Conservation (phyloP, 2,329 filamentous ascomycete genomes). For the Aspergillus unguis region DNA sequence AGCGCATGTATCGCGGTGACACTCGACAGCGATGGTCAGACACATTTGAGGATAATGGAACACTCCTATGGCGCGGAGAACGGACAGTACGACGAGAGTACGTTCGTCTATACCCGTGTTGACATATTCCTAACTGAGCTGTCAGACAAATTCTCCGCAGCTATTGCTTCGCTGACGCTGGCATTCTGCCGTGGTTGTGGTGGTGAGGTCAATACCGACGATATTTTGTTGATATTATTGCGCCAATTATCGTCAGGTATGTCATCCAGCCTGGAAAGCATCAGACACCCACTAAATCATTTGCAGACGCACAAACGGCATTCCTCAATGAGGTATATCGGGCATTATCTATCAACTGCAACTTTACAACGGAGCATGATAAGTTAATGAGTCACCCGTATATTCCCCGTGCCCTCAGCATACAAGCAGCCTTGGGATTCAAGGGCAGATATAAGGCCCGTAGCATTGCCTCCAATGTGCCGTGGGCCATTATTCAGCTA, state of each 20-base stretch:
- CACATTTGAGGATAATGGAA: slow-evolving; percentile 38
- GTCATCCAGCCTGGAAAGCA: slow-evolving; percentile 26
- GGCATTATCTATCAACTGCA: slow-evolving; percentile 69
- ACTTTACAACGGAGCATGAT: slow-evolving; percentile 79
- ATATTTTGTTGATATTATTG: slow-evolving; percentile 65
- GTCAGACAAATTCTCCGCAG: slow-evolving; percentile 46
- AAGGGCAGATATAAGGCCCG: slow-evolving; percentile 60
- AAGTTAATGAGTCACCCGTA: slow-evolving; percentile 68
- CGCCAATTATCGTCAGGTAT: slow-evolving; percentile 45
- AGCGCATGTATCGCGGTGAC: slow-evolving; percentile 41
- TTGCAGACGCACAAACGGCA: slow-evolving; percentile 56
- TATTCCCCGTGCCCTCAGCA: slow-evolving; percentile 72
- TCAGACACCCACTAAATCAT: slow-evolving; percentile 22
- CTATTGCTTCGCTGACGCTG: slow-evolving; percentile 60
- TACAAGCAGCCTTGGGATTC: slow-evolving; percentile 76
- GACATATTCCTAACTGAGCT: not conserved
- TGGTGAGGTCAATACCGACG: slow-evolving; percentile 58
- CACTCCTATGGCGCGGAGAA: slow-evolving; percentile 39
- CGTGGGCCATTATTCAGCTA: slow-evolving; percentile 71
- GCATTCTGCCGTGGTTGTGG: slow-evolving; percentile 50
- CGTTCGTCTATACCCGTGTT: slow-evolving; percentile 6
- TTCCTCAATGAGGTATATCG: slow-evolving; percentile 66
- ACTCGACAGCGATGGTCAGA: slow-evolving; percentile 39
- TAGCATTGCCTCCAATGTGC: slow-evolving; percentile 67
- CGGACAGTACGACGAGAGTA: slow-evolving; percentile 39